phyloP scores from a whole-genome alignment of 2,329 filamentous ascomycete species.

The Colletotrichum tamarilloi region DNA sequence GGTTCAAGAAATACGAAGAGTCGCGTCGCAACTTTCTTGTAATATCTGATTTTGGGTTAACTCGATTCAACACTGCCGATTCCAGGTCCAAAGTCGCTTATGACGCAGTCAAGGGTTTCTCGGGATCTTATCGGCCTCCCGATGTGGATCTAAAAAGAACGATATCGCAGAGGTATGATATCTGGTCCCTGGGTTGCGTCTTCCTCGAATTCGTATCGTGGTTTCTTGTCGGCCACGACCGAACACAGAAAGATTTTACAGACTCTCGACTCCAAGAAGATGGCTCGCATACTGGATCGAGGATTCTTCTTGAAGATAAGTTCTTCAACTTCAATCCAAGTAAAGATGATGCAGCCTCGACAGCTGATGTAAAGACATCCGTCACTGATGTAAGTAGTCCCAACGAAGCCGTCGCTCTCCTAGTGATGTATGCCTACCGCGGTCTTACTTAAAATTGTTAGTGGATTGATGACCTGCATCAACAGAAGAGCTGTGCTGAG shows the following conservation, averaged over 20 bases:
- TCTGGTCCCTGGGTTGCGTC: conserved; percentile 11
- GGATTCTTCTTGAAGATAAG: background rate
- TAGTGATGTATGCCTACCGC: background rate
- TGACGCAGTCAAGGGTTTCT: background rate
- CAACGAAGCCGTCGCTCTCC: background rate
- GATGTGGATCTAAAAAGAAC: background rate
- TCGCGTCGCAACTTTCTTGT: background rate
- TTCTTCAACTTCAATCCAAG: background rate
- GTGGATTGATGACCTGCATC: background rate
- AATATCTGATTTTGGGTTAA: conserved; percentile 12
- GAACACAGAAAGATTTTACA: background rate
- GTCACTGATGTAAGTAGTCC: background rate
- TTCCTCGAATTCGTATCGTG: conserved; percentile 10
- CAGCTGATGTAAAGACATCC: background rate
- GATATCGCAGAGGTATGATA: conserved; percentile 2
- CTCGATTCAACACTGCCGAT: background rate
- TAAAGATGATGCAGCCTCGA: background rate
- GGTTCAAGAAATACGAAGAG: conserved; percentile 13
- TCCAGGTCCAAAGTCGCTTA: background rate
- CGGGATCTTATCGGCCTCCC: background rate
- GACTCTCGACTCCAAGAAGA: background rate
- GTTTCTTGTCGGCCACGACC: background rate
- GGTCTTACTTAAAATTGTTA: background rate
- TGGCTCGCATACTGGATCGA: background rate
- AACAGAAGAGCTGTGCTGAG: background rate